A percentile compares a stretch with the other conserved stretches of the same genome.
Evolutionary conservation across 345 rosid species (phyloP).

Genomic region (Dipteronia sinensis): DNA sequence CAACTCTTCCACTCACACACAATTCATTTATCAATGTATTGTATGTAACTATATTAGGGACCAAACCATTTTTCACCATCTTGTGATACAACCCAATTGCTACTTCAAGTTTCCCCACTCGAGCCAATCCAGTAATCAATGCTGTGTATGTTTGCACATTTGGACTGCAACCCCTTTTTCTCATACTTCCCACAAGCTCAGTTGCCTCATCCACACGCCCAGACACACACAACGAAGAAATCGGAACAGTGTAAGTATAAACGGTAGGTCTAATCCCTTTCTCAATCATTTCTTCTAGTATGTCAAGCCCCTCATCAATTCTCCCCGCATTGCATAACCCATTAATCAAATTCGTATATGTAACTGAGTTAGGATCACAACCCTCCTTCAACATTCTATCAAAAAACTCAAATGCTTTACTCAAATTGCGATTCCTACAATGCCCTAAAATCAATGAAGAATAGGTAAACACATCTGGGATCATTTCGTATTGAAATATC

Average conservation of each 20-base stretch:
- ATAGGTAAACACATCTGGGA: slow-evolving; percentile 56
- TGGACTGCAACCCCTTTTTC: slow-evolving; percentile 43
- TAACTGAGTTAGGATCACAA: slow-evolving; percentile 60
- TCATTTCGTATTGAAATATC: slow-evolving; percentile 47
- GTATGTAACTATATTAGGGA: slow-evolving; percentile 52
- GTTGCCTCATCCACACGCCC: slow-evolving; percentile 58
- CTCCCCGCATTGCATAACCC: slow-evolving; percentile 58
- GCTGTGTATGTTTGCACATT: slow-evolving; percentile 66
- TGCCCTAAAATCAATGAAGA: slow-evolving; percentile 71
- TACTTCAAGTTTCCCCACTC: slow-evolving; percentile 45
- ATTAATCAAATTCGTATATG: slow-evolving; percentile 58
- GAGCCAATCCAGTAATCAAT: slow-evolving; percentile 50
- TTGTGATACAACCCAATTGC: slow-evolving; percentile 64
- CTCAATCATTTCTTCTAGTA: slow-evolving; percentile 56
- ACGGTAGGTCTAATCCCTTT: slow-evolving; percentile 57
- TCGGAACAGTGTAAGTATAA: slow-evolving; percentile 54
- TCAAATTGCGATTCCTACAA: slow-evolving; percentile 52
- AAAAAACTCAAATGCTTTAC: slow-evolving; percentile 50
- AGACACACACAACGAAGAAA: slow-evolving; percentile 47
- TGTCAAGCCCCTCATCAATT: slow-evolving; percentile 53
- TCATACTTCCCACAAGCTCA: slow-evolving; percentile 47
- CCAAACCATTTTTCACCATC: slow-evolving; percentile 51
- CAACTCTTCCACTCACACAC: slow-evolving; percentile 38
- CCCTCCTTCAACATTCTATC: slow-evolving; percentile 57
- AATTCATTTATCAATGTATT: slow-evolving; percentile 56